phyloP scores from a whole-genome alignment of 179 eudicot genomes.

The Beta macrorhiza region DNA sequence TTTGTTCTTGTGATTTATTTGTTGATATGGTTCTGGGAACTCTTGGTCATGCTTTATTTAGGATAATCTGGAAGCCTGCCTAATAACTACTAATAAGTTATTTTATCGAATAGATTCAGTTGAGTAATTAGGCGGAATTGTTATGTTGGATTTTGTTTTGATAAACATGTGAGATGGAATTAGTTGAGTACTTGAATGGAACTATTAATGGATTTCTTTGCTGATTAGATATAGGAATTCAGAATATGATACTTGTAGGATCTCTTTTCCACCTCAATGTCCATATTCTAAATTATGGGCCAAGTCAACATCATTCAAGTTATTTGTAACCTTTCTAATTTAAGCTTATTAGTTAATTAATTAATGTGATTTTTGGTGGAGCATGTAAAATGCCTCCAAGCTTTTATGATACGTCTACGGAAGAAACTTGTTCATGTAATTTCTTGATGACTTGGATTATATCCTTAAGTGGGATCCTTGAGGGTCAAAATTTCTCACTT shows the following conservation, averaged over 20 bases:
- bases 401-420: not conserved
- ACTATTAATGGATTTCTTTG: not conserved
- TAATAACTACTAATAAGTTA: not conserved
- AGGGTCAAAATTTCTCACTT: not conserved
- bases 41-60: not conserved
- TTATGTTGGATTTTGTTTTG: not conserved
- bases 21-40: not conserved
- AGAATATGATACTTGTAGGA: slow-evolving; percentile 2
- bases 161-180: slow-evolving; percentile 7
- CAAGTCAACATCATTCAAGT: slow-evolving; percentile 10
- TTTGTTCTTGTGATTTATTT: not conserved
- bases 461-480: not conserved
- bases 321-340: not conserved
- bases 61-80: slow-evolving; percentile 9
- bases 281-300: not conserved
- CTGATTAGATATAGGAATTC: slow-evolving; percentile 5
- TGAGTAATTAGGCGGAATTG: slow-evolving; percentile 20
- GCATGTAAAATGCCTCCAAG: slow-evolving; percentile 7
- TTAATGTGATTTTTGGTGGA: slow-evolving; percentile 4
- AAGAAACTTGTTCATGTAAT: not conserved
- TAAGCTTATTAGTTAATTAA: not conserved
- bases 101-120: not conserved
- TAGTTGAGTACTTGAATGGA: slow-evolving; percentile 13
- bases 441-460: not conserved
- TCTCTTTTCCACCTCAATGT: slow-evolving; percentile 16